These are phyloP conservation scores for Mrakia gelida DNA, from an alignment of 768 basidiomycete genomes.

Conservation along the genomic window DNA sequence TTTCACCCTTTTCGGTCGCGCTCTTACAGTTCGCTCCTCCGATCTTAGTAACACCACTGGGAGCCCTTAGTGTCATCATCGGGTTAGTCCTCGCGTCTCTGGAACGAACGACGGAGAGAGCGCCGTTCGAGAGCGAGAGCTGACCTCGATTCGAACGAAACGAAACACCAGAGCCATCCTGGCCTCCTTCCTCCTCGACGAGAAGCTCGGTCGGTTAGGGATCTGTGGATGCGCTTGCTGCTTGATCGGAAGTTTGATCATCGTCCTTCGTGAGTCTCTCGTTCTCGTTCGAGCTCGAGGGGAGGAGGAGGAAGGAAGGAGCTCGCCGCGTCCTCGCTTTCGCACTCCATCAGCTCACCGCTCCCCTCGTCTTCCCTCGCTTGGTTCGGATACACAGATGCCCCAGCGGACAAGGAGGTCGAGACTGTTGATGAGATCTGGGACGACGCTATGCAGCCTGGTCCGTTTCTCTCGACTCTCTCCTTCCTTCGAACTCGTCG, in stretches of 20 bases:
- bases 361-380: neutral
- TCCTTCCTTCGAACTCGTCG: neutral
- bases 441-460: conserved; percentile 86
- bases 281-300: neutral
- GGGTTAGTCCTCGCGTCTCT: conserved; percentile 57
- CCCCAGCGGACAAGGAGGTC: conserved; percentile 90
- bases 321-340: neutral
- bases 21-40: conserved; percentile 92
- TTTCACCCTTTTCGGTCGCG: too few relatives aligned
- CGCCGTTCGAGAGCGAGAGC: neutral
- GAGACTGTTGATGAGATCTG: conserved; percentile 91
- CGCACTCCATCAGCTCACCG: neutral
- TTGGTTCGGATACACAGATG: conserved; percentile 48
- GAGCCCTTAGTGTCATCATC: conserved; percentile 90
- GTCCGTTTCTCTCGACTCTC: conserved; percentile 47
- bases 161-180: conserved; percentile 91
- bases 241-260: conserved; percentile 73
- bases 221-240: conserved; percentile 46
- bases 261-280: conserved; percentile 60
- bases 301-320: neutral
- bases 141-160: conserved; percentile 1
- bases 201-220: conserved; percentile 90
- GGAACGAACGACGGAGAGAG: neutral
- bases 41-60: conserved; percentile 96
- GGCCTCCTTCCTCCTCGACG: conserved; percentile 85